These are phyloP conservation scores for Brassica hybrid DNA, from an alignment of 441 rosid genomes.

Conservation along the genomic window DNA sequence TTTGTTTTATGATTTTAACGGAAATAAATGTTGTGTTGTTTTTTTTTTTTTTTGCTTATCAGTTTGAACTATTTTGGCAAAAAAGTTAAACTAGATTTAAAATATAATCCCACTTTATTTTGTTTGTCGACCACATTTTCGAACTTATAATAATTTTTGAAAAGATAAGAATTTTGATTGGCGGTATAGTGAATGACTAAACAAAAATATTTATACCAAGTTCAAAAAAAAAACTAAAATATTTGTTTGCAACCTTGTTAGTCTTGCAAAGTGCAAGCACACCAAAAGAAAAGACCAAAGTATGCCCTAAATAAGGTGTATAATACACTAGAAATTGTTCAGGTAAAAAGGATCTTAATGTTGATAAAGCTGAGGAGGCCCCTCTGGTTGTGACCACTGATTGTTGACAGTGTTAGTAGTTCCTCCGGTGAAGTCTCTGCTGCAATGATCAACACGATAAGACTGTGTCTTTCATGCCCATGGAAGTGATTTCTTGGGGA, in stretches of 20 bases:
- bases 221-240: background rate
- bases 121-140: background rate
- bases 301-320: background rate
- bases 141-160: background rate
- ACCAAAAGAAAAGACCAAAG: background rate
- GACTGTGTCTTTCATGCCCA: constrained; percentile 16
- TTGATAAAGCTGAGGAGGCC: background rate
- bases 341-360: background rate
- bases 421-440: background rate
- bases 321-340: background rate
- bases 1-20: background rate
- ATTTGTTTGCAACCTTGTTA: background rate
- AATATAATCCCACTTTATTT: background rate
- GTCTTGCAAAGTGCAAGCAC: background rate
- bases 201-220: background rate
- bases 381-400: constrained; percentile 2
- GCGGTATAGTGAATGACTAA: background rate
- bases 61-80: background rate
- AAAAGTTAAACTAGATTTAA: too few relatives aligned
- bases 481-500: constrained; percentile 18
- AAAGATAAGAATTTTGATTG: background rate
- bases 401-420: background rate
- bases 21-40: background rate
- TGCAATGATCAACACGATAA: background rate
- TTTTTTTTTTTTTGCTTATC: background rate